Conservation (phyloP, 2,329 filamentous ascomycete genomes). For the Talaromyces sp. region DNA sequence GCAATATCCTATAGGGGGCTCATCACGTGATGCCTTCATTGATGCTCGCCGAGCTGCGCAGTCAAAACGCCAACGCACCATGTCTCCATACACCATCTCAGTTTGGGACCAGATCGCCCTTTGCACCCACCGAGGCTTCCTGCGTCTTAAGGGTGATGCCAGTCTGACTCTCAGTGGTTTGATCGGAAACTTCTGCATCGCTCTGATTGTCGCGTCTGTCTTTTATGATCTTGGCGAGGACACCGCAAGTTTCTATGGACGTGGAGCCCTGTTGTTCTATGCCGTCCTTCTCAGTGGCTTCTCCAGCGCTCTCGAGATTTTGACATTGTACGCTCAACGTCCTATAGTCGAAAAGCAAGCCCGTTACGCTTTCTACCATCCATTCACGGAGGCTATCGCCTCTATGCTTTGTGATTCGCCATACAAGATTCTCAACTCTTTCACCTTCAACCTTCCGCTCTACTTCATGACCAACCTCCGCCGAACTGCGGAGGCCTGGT, state of each 20-base stretch:
- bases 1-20: constrained; percentile 43
- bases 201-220: constrained; percentile 73
- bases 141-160: constrained; percentile 72
- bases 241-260: constrained; percentile 72
- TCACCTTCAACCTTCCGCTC: constrained; percentile 73
- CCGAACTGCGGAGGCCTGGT: constrained; percentile 71
- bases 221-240: constrained; percentile 70
- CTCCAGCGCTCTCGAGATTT: constrained; percentile 74
- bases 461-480: constrained; percentile 87
- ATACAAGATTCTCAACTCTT: constrained; percentile 70
- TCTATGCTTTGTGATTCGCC: constrained; percentile 86
- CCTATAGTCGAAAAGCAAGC: constrained; percentile 89
- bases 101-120: constrained; percentile 71
- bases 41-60: constrained; percentile 44
- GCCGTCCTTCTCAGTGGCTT: constrained; percentile 85
- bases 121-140: constrained; percentile 77
- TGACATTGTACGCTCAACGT: constrained; percentile 82
- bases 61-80: constrained; percentile 52
- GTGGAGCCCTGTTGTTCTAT: constrained; percentile 81
- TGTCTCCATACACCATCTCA: constrained; percentile 80
- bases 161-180: constrained; percentile 66
- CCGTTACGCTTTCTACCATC: constrained; percentile 84
- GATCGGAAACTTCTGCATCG: constrained; percentile 68
- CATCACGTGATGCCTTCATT: constrained; percentile 40
- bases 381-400: constrained; percentile 79